Evolutionary conservation across 2,329 filamentous ascomycete genomes (phyloP).

Genomic region (Diplodia sapinea): DNA sequence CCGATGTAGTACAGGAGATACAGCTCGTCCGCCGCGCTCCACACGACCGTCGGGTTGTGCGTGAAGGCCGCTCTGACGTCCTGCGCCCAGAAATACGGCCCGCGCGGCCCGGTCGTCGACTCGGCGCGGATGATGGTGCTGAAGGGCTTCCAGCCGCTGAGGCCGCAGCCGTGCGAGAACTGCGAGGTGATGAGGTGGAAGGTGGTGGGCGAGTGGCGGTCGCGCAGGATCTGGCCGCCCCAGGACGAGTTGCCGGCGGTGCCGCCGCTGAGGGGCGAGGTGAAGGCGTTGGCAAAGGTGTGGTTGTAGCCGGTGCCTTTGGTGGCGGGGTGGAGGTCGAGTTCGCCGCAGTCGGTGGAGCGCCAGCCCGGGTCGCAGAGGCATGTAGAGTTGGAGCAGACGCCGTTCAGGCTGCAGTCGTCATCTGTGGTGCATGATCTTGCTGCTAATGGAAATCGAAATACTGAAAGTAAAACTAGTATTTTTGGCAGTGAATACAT

Average conservation of each 20-base stretch:
- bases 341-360: conserved; percentile 51
- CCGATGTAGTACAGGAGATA: conserved; percentile 58
- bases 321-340: conserved; percentile 53
- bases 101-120: conserved; percentile 51
- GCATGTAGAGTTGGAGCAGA: conserved; percentile 40
- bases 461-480: not conserved
- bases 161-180: conserved; percentile 54
- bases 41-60: conserved; percentile 56
- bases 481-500: not conserved
- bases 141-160: conserved; percentile 56
- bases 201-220: conserved; percentile 45
- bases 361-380: conserved; percentile 54
- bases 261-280: conserved; percentile 33
- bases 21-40: conserved; percentile 51
- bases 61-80: conserved; percentile 52
- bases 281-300: conserved; percentile 39
- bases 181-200: conserved; percentile 57
- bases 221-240: conserved; percentile 56
- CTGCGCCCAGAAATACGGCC: conserved; percentile 53
- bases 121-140: conserved; percentile 56
- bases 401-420: conserved; percentile 51
- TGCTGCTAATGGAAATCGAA: not conserved
- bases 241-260: conserved; percentile 53
- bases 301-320: conserved; percentile 55
- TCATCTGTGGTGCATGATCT: conserved; percentile 40